Evolutionary conservation across 139 green algal genomes (phyloP).

Genomic region (Chlorella sp.): DNA sequence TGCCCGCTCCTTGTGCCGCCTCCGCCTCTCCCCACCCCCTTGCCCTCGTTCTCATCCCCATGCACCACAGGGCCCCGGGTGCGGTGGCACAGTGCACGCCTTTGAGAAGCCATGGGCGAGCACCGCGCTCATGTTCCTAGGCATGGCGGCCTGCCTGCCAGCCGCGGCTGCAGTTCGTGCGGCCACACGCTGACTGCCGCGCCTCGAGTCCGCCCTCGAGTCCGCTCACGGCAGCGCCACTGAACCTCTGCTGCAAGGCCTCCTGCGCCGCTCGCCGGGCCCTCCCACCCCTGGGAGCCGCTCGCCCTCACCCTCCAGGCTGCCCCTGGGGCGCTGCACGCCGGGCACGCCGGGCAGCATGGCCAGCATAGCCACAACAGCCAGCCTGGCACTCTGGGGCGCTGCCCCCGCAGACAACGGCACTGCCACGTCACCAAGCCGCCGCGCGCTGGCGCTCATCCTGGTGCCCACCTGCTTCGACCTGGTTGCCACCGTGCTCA

Average conservation of each 20-base stretch:
- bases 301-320: neutral
- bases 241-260: neutral
- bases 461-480: conserved; percentile 67
- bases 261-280: neutral
- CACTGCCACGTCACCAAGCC: neutral
- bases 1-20: neutral
- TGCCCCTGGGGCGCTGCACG: neutral
- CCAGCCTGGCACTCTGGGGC: neutral
- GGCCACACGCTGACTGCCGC: no score
- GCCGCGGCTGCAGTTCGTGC: no score
- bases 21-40: neutral
- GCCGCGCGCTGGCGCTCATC: conserved; percentile 45
- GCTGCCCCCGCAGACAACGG: no score
- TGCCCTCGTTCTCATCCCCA: neutral
- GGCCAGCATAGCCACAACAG: neutral
- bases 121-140: conserved; percentile 28
- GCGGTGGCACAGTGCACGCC: conserved; percentile 41
- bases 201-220: neutral
- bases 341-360: neutral
- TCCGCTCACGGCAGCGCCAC: no score
- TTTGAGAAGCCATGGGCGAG: conserved; percentile 65
- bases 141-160: neutral
- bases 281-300: neutral
- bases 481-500: conserved; percentile 64
- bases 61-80: neutral